Conservation (phyloP, 2,329 filamentous ascomycete genomes). For the Ciborinia camelliae region DNA sequence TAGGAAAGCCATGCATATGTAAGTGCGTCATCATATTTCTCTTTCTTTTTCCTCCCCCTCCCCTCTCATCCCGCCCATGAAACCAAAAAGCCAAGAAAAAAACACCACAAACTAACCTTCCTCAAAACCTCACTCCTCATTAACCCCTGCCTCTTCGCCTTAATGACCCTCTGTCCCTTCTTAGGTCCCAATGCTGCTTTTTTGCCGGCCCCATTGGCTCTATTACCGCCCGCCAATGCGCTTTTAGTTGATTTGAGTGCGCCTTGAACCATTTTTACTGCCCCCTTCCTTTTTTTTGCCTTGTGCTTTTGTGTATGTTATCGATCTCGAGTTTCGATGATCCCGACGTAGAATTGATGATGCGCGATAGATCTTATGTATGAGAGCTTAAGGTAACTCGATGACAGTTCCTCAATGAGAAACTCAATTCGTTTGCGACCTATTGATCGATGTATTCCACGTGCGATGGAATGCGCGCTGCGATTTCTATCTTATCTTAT, state of each 20-base stretch:
- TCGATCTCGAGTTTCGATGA: too few species aligned
- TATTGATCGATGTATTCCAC: too few species aligned
- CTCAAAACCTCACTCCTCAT: slow-evolving; percentile 60
- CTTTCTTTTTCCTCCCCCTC: not conserved
- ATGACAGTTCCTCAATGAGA: too few species aligned
- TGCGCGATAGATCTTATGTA: too few species aligned
- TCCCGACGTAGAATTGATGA: too few species aligned
- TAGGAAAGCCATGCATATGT: slow-evolving; percentile 17
- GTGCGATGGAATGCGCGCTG: not conserved
- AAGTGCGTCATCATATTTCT: slow-evolving; percentile 11
- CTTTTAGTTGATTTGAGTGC: slow-evolving; percentile 34
- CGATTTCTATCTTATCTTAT: not conserved
- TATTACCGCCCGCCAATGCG: slow-evolving; percentile 11
- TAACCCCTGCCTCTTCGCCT: slow-evolving; percentile 61
- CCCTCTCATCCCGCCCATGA: not conserved
- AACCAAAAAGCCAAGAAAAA: not conserved
- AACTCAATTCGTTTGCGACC: too few species aligned
- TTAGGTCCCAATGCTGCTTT: slow-evolving; percentile 46
- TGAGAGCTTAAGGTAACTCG: too few species aligned
- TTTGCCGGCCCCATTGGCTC: slow-evolving; percentile 26
- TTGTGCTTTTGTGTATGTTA: not conserved
- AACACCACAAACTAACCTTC: slow-evolving; percentile 45
- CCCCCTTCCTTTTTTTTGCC: not conserved
- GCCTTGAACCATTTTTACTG: slow-evolving; percentile 36
- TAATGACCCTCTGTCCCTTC: slow-evolving; percentile 59